Percentiles rank a stretch among this genome's conserved stretches.
Evolutionary conservation across 2,329 filamentous ascomycete genomes (phyloP).

Genomic region (Beauveria sp.): DNA sequence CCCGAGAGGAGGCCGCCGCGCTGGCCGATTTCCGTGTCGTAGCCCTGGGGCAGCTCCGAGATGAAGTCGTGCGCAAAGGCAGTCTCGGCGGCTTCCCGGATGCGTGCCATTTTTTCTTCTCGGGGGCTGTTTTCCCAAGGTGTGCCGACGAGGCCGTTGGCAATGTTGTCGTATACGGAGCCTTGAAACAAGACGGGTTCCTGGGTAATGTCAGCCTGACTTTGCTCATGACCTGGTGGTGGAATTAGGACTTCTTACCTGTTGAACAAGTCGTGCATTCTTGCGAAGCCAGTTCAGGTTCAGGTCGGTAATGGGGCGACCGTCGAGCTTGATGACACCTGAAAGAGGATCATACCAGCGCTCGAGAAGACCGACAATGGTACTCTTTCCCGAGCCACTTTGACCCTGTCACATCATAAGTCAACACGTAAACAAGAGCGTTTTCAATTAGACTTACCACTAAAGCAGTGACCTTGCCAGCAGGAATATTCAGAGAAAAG

Average conservation of each 20-base stretch:
- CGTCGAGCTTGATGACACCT: slow-evolving; percentile 30
- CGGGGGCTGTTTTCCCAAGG: slow-evolving; percentile 28
- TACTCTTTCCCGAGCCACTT: slow-evolving; percentile 33
- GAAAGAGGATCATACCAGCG: slow-evolving; percentile 30
- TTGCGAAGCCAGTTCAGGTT: slow-evolving; percentile 33
- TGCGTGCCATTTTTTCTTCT: slow-evolving; percentile 35
- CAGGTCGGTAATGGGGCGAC: slow-evolving; percentile 24
- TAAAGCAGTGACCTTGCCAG: slow-evolving; percentile 36
- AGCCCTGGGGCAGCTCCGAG: slow-evolving; percentile 35
- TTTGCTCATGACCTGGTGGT: too few relatives aligned
- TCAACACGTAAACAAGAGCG: not conserved
- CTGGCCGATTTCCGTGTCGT: slow-evolving; percentile 53
- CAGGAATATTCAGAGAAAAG: slow-evolving; percentile 34
- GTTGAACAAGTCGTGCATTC: slow-evolving; percentile 30
- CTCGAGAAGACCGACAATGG: slow-evolving; percentile 31
- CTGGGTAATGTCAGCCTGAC: slow-evolving; percentile 15
- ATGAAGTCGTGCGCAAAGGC: slow-evolving; percentile 47
- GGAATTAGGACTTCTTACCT: slow-evolving; percentile 15
- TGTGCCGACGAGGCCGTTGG: slow-evolving; percentile 38
- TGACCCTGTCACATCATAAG: slow-evolving; percentile 20
- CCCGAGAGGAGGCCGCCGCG: slow-evolving; percentile 57
- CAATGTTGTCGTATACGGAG: slow-evolving; percentile 48
- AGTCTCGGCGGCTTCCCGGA: slow-evolving; percentile 38
- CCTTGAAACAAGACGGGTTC: slow-evolving; percentile 39
- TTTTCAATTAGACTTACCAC: slow-evolving; percentile 30